Conservation (phyloP, 2,329 filamentous ascomycete species). For the Endothia cerciana region DNA sequence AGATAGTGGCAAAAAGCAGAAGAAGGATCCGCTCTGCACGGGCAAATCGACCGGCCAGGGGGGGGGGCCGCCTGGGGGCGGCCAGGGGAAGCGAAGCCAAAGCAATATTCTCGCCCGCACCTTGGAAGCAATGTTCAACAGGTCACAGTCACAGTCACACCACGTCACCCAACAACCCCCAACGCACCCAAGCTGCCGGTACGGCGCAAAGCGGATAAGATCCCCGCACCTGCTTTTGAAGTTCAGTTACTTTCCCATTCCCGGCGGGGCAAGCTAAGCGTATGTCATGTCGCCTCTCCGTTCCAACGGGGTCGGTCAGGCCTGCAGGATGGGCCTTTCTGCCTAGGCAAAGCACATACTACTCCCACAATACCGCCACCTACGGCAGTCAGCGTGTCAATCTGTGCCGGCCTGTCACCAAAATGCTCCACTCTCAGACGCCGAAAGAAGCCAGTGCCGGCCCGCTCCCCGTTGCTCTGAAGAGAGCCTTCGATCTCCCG, state of each 20-base stretch:
- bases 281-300: too few species aligned
- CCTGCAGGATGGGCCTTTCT: not conserved
- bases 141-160: not conserved
- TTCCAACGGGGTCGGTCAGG: not conserved
- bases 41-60: not conserved
- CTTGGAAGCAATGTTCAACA: not conserved
- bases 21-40: not conserved
- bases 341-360: not conserved
- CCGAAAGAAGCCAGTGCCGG: not conserved
- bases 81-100: not conserved
- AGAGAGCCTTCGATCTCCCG: not conserved
- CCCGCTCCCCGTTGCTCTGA: not conserved
- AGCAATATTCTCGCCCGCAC: not conserved
- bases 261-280: too few species aligned
- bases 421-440: not conserved
- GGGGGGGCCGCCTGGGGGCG: not conserved
- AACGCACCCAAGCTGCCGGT: not conserved
- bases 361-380: not conserved
- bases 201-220: too few species aligned
- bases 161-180: not conserved
- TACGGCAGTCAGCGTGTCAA: not conserved
- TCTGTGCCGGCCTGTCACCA: slow-evolving; percentile 1
- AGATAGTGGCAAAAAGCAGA: slow-evolving; percentile 2
- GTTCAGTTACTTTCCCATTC: too few species aligned
- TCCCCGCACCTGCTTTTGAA: too few species aligned